Percentiles rank a stretch among this genome's conserved stretches.
Conservation (phyloP, 208 protist species). For the Wallacemonas sp. region DNA sequence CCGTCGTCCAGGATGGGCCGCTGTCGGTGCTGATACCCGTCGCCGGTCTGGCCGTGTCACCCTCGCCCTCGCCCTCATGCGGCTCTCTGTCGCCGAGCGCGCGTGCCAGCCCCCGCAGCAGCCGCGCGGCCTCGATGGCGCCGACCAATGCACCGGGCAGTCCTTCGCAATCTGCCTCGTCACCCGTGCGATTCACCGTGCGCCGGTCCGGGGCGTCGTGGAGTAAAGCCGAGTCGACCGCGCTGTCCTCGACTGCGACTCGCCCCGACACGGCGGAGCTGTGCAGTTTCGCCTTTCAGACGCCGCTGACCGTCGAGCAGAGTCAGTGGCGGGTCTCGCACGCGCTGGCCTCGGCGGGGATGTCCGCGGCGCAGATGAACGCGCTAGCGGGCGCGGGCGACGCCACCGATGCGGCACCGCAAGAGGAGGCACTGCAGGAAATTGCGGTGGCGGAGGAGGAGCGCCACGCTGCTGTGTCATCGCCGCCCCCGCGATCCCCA, state of each 20-base stretch:
- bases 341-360: background rate
- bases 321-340: conserved; percentile 15
- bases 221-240: too few species aligned
- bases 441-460: background rate
- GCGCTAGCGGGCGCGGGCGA: background rate
- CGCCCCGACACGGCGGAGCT: background rate
- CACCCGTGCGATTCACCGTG: too few species aligned
- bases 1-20: too few species aligned
- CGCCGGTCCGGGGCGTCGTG: too few species aligned
- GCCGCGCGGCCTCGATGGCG: background rate
- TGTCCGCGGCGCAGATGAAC: background rate
- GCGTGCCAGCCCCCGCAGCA: too few species aligned
- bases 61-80: too few species aligned
- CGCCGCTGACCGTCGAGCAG: background rate
- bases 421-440: background rate
- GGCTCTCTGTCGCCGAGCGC: too few species aligned
- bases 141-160: too few species aligned
- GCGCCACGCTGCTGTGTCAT: background rate
- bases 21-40: too few species aligned
- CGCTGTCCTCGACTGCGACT: background rate
- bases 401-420: background rate
- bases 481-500: background rate
- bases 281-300: background rate
- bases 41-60: too few species aligned
- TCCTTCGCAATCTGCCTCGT: too few species aligned